A percentile compares a stretch with the other conserved stretches of the same genome.
Evolutionary conservation across 108 stramenopile species (phyloP).

Genomic region (Conticribra weissflogii): DNA sequence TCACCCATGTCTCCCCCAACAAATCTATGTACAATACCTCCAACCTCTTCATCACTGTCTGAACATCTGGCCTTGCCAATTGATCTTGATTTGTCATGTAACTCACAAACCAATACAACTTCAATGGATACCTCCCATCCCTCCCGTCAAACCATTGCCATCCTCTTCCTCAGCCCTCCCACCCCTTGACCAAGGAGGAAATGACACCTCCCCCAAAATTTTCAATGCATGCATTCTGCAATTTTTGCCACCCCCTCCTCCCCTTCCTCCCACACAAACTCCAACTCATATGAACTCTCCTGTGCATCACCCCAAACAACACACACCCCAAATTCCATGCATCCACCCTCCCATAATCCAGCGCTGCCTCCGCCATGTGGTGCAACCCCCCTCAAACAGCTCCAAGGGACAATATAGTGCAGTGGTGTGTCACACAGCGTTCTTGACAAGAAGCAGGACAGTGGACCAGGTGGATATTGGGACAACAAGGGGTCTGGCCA

Average conservation of each 20-base stretch:
- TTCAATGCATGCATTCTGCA: conserved; percentile 72
- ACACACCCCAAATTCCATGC: conserved; percentile 82
- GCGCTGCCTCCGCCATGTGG: conserved; percentile 31
- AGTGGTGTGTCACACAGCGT: conserved; percentile 70
- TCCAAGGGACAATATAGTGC: conserved; percentile 86
- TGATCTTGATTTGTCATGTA: conserved; percentile 47
- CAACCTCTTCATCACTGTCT: conserved; percentile 29
- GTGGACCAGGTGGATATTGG: conserved; percentile 28
- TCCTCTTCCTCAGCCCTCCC: background rate
- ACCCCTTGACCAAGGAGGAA: conserved; percentile 17
- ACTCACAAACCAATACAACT: conserved; percentile 35
- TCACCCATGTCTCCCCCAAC: conserved; percentile 24
- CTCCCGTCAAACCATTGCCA: background rate
- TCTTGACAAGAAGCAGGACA: conserved; percentile 40
- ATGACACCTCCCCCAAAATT: conserved; percentile 46
- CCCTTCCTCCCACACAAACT: conserved; percentile 42
- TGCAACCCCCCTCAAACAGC: conserved; percentile 78
- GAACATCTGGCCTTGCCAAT: conserved; percentile 27
- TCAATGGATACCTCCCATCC: conserved; percentile 33
- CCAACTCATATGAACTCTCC: conserved; percentile 81
- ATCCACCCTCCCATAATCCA: conserved; percentile 77
- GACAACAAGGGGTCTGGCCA: conserved; percentile 33
- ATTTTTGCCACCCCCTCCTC: conserved; percentile 49
- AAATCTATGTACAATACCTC: conserved; percentile 26
- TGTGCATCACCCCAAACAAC: conserved; percentile 80